These are phyloP conservation scores for Globisporangium abappressorium DNA, from an alignment of 352 stramenopile species.

Conservation along the genomic window DNA sequence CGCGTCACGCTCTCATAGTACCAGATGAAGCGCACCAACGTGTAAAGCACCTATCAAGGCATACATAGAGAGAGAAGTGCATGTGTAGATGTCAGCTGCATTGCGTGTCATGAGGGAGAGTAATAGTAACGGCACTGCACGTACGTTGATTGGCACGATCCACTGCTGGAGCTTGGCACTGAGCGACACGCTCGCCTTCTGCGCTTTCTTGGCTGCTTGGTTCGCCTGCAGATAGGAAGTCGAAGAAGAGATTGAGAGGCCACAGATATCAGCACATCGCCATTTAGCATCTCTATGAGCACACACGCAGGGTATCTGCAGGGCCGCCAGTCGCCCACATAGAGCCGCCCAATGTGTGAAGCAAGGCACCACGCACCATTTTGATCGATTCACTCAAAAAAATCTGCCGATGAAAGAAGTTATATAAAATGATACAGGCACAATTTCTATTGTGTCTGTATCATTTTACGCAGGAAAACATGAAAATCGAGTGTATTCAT, in stretches of 20 bases:
- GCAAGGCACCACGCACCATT: background rate
- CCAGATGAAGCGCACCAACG: slow-evolving; percentile 77
- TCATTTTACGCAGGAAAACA: background rate
- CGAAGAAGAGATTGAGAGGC: background rate
- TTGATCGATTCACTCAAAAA: background rate
- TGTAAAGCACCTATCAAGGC: slow-evolving; percentile 47
- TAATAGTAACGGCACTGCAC: background rate
- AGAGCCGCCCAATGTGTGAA: background rate
- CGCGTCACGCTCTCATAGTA: slow-evolving; percentile 55
- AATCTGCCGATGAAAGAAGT: background rate
- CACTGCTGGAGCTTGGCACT: slow-evolving; percentile 70
- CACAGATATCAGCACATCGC: background rate
- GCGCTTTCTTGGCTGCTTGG: slow-evolving; percentile 83
- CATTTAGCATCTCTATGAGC: background rate
- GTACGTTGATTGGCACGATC: slow-evolving; percentile 79
- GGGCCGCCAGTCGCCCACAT: background rate
- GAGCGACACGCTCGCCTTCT: slow-evolving; percentile 62
- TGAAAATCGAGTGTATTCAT: no score
- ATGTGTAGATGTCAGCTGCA: background rate
- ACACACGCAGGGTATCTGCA: background rate
- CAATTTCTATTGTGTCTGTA: no score
- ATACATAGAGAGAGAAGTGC: background rate
- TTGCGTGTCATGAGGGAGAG: background rate
- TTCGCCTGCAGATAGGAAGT: slow-evolving; percentile 48
- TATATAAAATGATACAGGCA: background rate